Evolutionary conservation across 305 asterid genomes (phyloP), one percentile per base, ranked within the genome.

Genomic region (Galium porrigens): DNA sequence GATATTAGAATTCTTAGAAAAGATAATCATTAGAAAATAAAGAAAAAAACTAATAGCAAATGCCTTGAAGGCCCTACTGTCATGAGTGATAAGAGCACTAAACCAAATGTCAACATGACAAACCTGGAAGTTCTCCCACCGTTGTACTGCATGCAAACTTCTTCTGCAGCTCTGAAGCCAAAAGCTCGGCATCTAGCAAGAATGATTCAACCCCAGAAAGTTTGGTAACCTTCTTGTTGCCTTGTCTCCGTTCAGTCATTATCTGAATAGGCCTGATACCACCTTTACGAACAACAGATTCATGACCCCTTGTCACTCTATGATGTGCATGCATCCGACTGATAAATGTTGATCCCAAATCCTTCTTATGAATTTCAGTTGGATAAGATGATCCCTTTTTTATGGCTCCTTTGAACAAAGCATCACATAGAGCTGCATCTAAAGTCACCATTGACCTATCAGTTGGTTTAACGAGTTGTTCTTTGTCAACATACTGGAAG

Each of bases 131-230:
- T 75, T 89, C 98, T 18, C 95, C 81, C 63, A 84, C 81, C 10
- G 95, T 81, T 46, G 95, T 85, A 77, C 98, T 89, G 75, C 95
- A 85, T 64, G 98, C 98, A 79, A 83, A 91, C 79, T 87, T 89
- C 86, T 89, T 91, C 87, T 91, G 98, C 73, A 89, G 78, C 89
- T 89, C 98, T 15, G 98, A 85, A 62, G 96, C 90, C 84, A 91
- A 78, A 29, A 84, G 77, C 80, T 89, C 94, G 0, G 84, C 73
- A 68, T 91, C 98, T 60, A 91, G 76, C 80, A 91, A 72, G 80
- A 84, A 91, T 17, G 90, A 84, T 74, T 91, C 98, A 57, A 89
- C 27, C 49, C 98, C 98, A n/a, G 95, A 86, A 71, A 87, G 80
- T 73, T 86, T 91, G 1, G 98, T 91, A 68, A 91, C 88, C 63